These are phyloP conservation scores for Calonectria naviculata DNA, from an alignment of 2,329 filamentous ascomycete genomes.

Conservation along the genomic window DNA sequence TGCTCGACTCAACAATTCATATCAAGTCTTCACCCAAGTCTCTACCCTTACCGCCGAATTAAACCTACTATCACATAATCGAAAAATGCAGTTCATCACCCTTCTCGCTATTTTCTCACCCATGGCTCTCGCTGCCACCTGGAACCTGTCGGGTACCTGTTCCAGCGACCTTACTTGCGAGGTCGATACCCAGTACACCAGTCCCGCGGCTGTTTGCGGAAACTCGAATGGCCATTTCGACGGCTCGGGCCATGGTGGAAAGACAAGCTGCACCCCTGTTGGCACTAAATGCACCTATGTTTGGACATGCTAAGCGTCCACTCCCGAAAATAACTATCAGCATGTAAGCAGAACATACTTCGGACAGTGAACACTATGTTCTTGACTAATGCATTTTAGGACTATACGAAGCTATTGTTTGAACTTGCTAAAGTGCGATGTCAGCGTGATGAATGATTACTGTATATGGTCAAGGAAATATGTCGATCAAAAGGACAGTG, in stretches of 20 bases:
- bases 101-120: not conserved
- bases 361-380: no score
- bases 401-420: no score
- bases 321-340: not conserved
- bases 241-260: not conserved
- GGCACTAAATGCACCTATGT: not conserved
- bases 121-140: not conserved
- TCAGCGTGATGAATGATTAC: no score
- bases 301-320: not conserved
- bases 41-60: no score
- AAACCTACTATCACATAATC: no score
- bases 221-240: not conserved
- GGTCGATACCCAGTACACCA: not conserved
- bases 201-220: not conserved
- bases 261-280: not conserved
- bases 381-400: no score
- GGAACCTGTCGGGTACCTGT: not conserved
- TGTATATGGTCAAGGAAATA: no score
- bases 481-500: no score
- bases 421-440: no score
- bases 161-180: not conserved
- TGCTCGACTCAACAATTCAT: no score
- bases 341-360: no score
- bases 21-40: no score
- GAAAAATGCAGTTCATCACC: not conserved